Evolutionary conservation across 2,329 filamentous ascomycete genomes (phyloP).

Genomic region (Fusarium gaditjirri): DNA sequence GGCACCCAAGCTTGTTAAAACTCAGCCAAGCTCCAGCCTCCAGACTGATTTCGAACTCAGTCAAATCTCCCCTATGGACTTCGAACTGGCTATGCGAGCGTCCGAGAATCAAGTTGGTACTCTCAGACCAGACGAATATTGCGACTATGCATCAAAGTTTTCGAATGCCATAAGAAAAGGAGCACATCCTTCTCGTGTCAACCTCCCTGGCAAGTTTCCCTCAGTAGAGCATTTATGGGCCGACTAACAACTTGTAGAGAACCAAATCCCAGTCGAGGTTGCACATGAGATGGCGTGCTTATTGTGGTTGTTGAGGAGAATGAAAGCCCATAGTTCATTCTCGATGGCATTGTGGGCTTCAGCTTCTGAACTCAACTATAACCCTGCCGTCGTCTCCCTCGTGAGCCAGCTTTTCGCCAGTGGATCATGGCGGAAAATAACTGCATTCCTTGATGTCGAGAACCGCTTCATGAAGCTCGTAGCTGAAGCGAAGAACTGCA

Average conservation of each 20-base stretch:
- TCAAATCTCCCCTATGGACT: slow-evolving; percentile 35
- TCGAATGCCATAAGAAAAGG: slow-evolving; percentile 36
- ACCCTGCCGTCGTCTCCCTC: slow-evolving; percentile 47
- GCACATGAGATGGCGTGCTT: slow-evolving; percentile 48
- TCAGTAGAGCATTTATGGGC: not conserved
- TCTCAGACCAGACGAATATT: slow-evolving; percentile 42
- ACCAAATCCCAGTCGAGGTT: slow-evolving; percentile 27
- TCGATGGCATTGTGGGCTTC: slow-evolving; percentile 45
- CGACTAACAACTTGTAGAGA: slow-evolving; percentile 30
- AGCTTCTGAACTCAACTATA: slow-evolving; percentile 47
- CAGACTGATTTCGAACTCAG: slow-evolving; percentile 32
- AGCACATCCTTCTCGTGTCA: slow-evolving; percentile 33
- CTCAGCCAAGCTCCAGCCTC: slow-evolving; percentile 8
- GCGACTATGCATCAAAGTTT: slow-evolving; percentile 38
- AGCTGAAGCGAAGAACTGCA: slow-evolving; percentile 44
- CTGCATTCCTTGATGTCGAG: slow-evolving; percentile 35
- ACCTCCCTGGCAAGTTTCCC: slow-evolving; percentile 39
- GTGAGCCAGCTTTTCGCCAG: slow-evolving; percentile 36
- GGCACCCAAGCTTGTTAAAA: slow-evolving; percentile 10
- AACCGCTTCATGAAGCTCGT: slow-evolving; percentile 48
- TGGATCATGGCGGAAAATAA: slow-evolving; percentile 33
- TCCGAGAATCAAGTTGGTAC: slow-evolving; percentile 25
- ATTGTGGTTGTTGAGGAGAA: slow-evolving; percentile 14
- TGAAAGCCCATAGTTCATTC: slow-evolving; percentile 15
- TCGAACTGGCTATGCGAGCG: slow-evolving; percentile 34